Evolutionary conservation across 306 rosid genomes (phyloP).

Genomic region (Fragaria nilgerrensis): DNA sequence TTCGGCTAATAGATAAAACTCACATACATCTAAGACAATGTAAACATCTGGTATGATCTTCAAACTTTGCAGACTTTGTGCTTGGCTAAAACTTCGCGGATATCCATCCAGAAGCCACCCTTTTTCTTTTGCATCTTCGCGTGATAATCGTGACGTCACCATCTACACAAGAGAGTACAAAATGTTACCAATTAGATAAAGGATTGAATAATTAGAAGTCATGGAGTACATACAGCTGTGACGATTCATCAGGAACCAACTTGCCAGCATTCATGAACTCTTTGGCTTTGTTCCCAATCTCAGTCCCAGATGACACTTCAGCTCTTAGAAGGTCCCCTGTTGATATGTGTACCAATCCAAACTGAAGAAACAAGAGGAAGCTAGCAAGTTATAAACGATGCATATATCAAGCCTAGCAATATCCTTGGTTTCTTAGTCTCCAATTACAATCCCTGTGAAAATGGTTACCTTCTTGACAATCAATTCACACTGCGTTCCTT

Average conservation of each 20-base stretch:
- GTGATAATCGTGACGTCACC: conserved; percentile 72
- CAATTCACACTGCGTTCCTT: conserved; percentile 93
- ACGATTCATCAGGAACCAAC: conserved; percentile 95
- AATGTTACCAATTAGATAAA: conserved; percentile 17
- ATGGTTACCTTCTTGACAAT: conserved; percentile 65
- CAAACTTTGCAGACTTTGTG: conserved; percentile 67
- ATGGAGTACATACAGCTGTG: conserved; percentile 51
- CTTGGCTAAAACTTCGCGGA: conserved; percentile 75
- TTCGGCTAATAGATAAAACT: conserved; percentile 11
- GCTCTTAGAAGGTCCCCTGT: conserved; percentile 92
- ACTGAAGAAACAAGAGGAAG: conserved; percentile 49
- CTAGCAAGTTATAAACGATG: conserved; percentile 6
- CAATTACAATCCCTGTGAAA: neutral
- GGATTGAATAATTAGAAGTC: conserved; percentile 11
- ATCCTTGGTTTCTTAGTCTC: neutral
- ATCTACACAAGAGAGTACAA: conserved; percentile 43
- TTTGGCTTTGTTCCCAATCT: conserved; percentile 84
- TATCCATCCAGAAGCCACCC: conserved; percentile 99
- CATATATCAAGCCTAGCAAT: neutral
- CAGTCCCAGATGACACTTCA: conserved; percentile 82
- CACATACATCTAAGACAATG: conserved; percentile 76
- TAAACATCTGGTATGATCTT: conserved; percentile 79
- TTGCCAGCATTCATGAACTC: conserved; percentile 85
- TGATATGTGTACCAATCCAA: conserved; percentile 91
- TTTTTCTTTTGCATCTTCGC: conserved; percentile 58